Evolutionary conservation across 176 grass and related monocot genomes (phyloP).

Genomic region (Aegilops umbellulata): DNA sequence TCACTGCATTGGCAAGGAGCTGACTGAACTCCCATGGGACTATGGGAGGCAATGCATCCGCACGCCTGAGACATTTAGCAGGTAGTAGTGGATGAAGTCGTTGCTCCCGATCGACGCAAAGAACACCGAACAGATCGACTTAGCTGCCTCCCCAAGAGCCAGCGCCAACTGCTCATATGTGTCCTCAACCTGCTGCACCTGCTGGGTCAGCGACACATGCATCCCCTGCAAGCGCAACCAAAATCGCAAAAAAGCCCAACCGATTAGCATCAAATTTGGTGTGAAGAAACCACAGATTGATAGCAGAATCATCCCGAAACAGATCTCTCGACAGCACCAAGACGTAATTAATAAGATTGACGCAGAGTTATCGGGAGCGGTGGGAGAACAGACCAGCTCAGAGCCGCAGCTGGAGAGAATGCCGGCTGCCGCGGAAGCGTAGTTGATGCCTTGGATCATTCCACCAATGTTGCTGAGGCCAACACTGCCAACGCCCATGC

Average conservation of each 20-base stretch:
- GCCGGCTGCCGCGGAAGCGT: slow-evolving; percentile 54
- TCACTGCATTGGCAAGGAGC: slow-evolving; percentile 54
- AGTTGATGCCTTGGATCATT: slow-evolving; percentile 43
- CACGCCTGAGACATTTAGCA: slow-evolving; percentile 52
- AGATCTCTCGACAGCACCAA: not conserved
- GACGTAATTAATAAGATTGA: not conserved
- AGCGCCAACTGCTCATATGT: slow-evolving; percentile 53
- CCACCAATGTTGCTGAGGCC: slow-evolving; percentile 24
- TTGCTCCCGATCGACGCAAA: slow-evolving; percentile 77
- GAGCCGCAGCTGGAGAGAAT: slow-evolving; percentile 71
- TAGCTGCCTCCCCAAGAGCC: slow-evolving; percentile 55
- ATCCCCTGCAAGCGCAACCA: slow-evolving; percentile 43
- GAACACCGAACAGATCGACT: slow-evolving; percentile 46
- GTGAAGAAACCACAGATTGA: not conserved
- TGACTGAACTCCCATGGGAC: slow-evolving; percentile 81
- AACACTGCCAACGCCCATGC: not conserved
- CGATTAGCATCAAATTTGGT: not conserved
- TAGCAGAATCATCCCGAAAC: not conserved
- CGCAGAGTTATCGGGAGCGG: not conserved
- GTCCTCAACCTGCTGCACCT: slow-evolving; percentile 78
- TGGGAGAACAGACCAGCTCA: slow-evolving; percentile 46
- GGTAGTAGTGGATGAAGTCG: slow-evolving; percentile 81
- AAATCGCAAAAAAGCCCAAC: not conserved
- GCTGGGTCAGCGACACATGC: slow-evolving; percentile 59
- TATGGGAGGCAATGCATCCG: slow-evolving; percentile 62